Evolutionary conservation across 1,284 basidiomycete species (phyloP).

Genomic region (Pseudozyma sp.): DNA sequence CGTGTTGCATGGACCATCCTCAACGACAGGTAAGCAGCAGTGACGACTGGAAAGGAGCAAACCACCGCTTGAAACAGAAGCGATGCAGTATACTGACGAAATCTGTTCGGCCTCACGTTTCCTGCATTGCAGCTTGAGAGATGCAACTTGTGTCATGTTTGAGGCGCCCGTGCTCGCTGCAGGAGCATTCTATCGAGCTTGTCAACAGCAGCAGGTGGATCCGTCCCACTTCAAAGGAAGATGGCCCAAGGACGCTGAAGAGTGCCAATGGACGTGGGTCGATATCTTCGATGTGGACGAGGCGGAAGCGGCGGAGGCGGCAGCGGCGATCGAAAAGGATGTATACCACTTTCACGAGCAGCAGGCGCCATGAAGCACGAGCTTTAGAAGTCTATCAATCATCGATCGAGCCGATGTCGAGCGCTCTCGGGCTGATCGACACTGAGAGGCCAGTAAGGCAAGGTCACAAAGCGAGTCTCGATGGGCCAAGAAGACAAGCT

Average conservation of each 20-base stretch:
- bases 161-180: conserved; percentile 65
- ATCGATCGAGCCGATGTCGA: too few relatives aligned
- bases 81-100: conserved; percentile 1
- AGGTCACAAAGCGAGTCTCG: too few relatives aligned
- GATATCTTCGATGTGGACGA: conserved; percentile 64
- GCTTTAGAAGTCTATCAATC: too few relatives aligned
- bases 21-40: conserved; percentile 47
- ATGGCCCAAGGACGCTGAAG: conserved; percentile 29
- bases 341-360: conserved; percentile 54
- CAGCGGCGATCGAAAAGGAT: conserved; percentile 52
- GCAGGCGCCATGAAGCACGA: neutral
- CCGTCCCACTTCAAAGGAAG: conserved; percentile 38
- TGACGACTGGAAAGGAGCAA: neutral
- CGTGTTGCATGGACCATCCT: conserved; percentile 58
- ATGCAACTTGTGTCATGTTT: conserved; percentile 57
- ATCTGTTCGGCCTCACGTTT: neutral
- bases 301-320: conserved; percentile 52
- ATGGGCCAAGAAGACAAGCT: too few relatives aligned
- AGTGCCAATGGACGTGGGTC: conserved; percentile 39
- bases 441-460: too few relatives aligned
- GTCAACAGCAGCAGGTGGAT: conserved; percentile 35
- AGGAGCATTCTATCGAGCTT: conserved; percentile 61
- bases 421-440: too few relatives aligned
- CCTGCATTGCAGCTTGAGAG: conserved; percentile 40
- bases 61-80: too few relatives aligned